These are phyloP conservation scores for Penicillium lagena DNA, from an alignment of 495 filamentous ascomycete genomes.

Conservation along the genomic window DNA sequence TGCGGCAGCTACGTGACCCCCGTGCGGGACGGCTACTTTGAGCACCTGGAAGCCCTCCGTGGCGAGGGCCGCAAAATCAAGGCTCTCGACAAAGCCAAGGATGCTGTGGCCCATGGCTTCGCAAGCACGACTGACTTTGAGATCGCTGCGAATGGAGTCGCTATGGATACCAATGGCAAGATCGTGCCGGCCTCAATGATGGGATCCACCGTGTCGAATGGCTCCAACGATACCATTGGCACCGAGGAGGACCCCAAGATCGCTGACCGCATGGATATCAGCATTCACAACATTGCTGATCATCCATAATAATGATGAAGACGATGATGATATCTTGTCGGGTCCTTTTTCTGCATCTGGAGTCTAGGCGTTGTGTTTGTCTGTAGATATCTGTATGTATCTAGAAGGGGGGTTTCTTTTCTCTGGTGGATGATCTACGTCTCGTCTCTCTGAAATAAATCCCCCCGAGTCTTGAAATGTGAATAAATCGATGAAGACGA, in stretches of 20 bases:
- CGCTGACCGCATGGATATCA: slow-evolving; percentile 53
- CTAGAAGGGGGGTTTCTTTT: no score
- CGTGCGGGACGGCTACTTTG: slow-evolving; percentile 78
- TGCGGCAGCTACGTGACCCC: slow-evolving; percentile 85
- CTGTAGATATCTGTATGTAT: no score
- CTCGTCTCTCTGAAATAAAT: slow-evolving; percentile 1
- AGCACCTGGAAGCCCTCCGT: slow-evolving; percentile 70
- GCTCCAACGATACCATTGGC: no score
- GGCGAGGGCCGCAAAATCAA: slow-evolving; percentile 70
- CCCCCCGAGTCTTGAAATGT: neutral
- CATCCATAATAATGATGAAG: slow-evolving; percentile 26
- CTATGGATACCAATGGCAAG: slow-evolving; percentile 50
- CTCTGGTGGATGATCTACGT: neutral
- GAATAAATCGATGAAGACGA: no score
- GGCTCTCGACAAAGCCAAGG: slow-evolving; percentile 59
- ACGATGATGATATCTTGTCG: neutral
- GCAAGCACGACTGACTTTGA: slow-evolving; percentile 56
- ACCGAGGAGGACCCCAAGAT: slow-evolving; percentile 34
- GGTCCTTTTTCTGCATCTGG: slow-evolving; percentile 9
- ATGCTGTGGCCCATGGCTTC: slow-evolving; percentile 61
- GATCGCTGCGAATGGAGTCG: slow-evolving; percentile 57
- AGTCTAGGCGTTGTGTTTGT: slow-evolving; percentile 9
- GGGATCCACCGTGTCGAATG: no score
- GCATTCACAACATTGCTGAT: slow-evolving; percentile 53
- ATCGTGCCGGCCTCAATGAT: slow-evolving; percentile 39